Evolutionary conservation across 441 rosid genomes (phyloP).

Genomic region (Adansonia grandidieri): DNA sequence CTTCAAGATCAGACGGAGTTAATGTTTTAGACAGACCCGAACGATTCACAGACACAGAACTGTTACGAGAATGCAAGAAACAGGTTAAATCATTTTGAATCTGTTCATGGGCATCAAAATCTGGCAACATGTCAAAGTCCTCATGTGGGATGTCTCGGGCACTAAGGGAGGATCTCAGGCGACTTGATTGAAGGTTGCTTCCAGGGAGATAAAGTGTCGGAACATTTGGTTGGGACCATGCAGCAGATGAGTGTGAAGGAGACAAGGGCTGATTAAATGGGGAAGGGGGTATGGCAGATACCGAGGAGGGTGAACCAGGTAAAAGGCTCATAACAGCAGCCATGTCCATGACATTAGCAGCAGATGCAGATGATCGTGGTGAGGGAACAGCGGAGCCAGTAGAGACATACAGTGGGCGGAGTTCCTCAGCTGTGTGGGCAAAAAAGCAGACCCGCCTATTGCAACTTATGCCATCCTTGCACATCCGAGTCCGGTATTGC

Average conservation of each 20-base stretch:
- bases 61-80: constrained; percentile 38
- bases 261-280: constrained; percentile 61
- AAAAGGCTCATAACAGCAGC: constrained; percentile 54
- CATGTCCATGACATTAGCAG: constrained; percentile 64
- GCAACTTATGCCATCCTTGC: constrained; percentile 65
- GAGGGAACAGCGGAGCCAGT: constrained; percentile 57
- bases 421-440: constrained; percentile 55
- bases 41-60: constrained; percentile 30
- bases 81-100: constrained; percentile 47
- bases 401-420: constrained; percentile 56
- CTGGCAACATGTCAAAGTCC: constrained; percentile 39
- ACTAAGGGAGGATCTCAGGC: constrained; percentile 59
- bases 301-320: constrained; percentile 46
- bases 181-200: constrained; percentile 59
- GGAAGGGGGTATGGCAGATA: constrained; percentile 46
- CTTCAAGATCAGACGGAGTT: constrained; percentile 57
- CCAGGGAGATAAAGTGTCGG: constrained; percentile 67
- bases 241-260: constrained; percentile 43
- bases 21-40: constrained; percentile 45
- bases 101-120: constrained; percentile 57
- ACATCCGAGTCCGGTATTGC: constrained; percentile 62
- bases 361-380: constrained; percentile 49
- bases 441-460: constrained; percentile 63
- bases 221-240: constrained; percentile 64
- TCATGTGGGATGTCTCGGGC: constrained; percentile 55